phyloP scores from a whole-genome alignment of 192 early-diverging fungal genomes.

The Umbelopsis isabellina region DNA sequence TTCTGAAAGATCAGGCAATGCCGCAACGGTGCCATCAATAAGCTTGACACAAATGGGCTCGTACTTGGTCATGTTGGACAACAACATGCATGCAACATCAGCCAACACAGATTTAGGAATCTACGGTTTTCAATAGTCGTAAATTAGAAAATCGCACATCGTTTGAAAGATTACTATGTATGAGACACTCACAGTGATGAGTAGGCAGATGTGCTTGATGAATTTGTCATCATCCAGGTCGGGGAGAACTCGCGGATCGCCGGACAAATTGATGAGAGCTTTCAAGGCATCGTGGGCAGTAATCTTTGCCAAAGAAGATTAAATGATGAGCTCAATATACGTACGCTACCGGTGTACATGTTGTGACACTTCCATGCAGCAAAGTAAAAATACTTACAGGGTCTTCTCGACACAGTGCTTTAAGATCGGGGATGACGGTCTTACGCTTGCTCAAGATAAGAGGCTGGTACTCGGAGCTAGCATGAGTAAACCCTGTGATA shows the following conservation, averaged over 20 bases:
- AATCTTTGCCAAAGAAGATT: conserved; percentile 45
- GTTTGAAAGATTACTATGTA: neutral
- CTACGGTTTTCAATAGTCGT: conserved; percentile 34
- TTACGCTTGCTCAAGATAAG: conserved; percentile 63
- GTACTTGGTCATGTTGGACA: conserved; percentile 89
- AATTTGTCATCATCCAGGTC: conserved; percentile 74
- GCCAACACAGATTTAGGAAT: conserved; percentile 70
- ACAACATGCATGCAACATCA: conserved; percentile 86
- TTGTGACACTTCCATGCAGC: too few species aligned
- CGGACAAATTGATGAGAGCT: conserved; percentile 84
- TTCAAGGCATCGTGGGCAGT: conserved; percentile 84
- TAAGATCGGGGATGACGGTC: conserved; percentile 67
- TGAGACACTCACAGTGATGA: conserved; percentile 64
- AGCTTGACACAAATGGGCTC: conserved; percentile 62
- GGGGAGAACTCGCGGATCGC: conserved; percentile 60
- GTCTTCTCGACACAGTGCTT: conserved; percentile 68
- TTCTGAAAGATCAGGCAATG: conserved; percentile 44
- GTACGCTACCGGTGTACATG: neutral
- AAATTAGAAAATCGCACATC: neutral
- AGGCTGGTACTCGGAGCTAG: conserved; percentile 59
- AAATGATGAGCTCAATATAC: neutral
- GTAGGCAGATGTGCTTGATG: conserved; percentile 65
- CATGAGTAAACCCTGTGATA: conserved; percentile 69
- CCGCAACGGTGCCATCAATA: conserved; percentile 40
- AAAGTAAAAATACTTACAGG: conserved; percentile 45